phyloP scores from a whole-genome alignment of 441 rosid genomes.

The Isatis lusitanica region DNA sequence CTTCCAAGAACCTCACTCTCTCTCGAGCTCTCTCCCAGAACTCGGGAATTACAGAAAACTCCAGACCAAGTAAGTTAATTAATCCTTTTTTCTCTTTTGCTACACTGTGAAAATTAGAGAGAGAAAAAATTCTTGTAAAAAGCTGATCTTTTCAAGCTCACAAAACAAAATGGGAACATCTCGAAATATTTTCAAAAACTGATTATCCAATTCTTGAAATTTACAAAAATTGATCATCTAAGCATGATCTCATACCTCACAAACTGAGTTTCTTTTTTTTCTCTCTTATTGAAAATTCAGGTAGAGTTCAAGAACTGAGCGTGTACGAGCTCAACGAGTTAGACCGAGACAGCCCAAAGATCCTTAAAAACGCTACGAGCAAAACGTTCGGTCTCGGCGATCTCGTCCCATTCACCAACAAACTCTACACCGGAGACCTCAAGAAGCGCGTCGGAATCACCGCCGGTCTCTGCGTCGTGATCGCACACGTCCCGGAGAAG shows the following conservation, averaged over 20 bases:
- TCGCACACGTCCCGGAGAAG: conserved; percentile 69
- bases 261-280: background rate
- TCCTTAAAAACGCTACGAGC: conserved; percentile 58
- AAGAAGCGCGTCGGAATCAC: conserved; percentile 75
- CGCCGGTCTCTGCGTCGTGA: conserved; percentile 67
- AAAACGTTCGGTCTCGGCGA: conserved; percentile 64
- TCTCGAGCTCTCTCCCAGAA: conserved; percentile 23
- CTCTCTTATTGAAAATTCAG: conserved; percentile 30
- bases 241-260: background rate
- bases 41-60: conserved; percentile 6
- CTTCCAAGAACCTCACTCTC: background rate
- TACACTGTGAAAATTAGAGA: background rate
- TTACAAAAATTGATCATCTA: background rate
- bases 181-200: no score
- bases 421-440: conserved; percentile 75
- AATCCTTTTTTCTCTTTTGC: background rate
- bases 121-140: no score
- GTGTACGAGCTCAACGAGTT: conserved; percentile 86
- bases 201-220: background rate
- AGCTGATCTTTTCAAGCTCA: background rate
- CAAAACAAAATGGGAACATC: no score
- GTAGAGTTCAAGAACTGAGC: conserved; percentile 59
- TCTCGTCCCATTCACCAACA: conserved; percentile 88
- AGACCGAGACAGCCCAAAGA: conserved; percentile 83
- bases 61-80: conserved; percentile 19